Percentiles rank a stretch among this genome's conserved stretches.
Evolutionary conservation across 1,284 basidiomycete genomes (phyloP).

Genomic region (Marasmius tenuissimus): DNA sequence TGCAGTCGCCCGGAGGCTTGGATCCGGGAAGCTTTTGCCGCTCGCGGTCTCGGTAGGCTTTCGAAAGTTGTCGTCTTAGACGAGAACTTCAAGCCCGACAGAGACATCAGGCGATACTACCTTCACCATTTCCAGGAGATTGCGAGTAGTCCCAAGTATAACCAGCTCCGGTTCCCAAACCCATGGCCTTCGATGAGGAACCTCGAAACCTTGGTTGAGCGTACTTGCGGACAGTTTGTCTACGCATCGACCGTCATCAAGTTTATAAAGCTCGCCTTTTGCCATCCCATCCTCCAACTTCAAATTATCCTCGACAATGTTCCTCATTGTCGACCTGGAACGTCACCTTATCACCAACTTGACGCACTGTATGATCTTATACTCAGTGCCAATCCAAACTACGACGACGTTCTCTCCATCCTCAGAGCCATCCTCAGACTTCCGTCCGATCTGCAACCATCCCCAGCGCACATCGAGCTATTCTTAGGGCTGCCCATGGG

Average conservation of each 20-base stretch:
- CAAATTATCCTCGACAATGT: slow-evolving; percentile 15
- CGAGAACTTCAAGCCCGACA: background rate
- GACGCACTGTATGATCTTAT: slow-evolving; percentile 13
- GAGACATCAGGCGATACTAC: background rate
- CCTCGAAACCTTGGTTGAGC: slow-evolving; percentile 19
- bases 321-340: background rate
- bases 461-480: background rate
- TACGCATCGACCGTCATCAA: slow-evolving; percentile 26
- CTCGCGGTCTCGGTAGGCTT: background rate
- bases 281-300: slow-evolving; percentile 22
- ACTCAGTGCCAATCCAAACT: background rate
- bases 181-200: slow-evolving; percentile 19
- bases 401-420: background rate
- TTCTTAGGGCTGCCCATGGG: background rate
- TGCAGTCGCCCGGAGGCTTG: slow-evolving; percentile 23
- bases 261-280: slow-evolving; percentile 21
- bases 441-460: background rate
- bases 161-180: background rate
- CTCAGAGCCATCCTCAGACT: too few relatives aligned
- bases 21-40: slow-evolving; percentile 18
- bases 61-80: background rate
- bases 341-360: slow-evolving; percentile 21
- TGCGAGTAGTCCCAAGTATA: background rate
- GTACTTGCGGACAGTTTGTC: slow-evolving; percentile 23
- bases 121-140: background rate